Evolutionary conservation across 1,284 basidiomycete species (phyloP).

Genomic region (Golubevia sp.): DNA sequence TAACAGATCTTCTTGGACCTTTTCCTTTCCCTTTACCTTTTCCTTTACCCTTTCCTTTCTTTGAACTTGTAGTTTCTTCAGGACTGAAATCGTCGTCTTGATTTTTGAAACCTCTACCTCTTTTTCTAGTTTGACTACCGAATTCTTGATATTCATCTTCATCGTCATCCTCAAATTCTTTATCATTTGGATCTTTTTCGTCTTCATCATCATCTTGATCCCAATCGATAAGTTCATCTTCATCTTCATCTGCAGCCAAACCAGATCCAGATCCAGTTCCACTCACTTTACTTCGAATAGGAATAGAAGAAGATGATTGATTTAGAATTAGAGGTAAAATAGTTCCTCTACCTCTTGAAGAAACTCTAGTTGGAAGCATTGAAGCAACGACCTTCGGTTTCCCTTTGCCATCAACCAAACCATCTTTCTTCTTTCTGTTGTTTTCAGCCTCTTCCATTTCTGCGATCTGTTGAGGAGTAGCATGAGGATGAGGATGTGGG

Average conservation of each 20-base stretch:
- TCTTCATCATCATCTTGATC: slow-evolving; percentile 26
- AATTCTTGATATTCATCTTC: no score
- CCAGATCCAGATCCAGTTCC: neutral
- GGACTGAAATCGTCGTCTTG: neutral
- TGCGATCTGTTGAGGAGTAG: neutral
- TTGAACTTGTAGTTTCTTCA: slow-evolving; percentile 3
- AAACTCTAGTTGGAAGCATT: neutral
- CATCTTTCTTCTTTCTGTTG: no score
- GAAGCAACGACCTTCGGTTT: no score
- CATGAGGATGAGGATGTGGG: neutral
- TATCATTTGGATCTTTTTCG: slow-evolving; percentile 19
- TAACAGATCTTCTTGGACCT: neutral
- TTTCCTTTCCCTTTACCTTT: slow-evolving; percentile 1
- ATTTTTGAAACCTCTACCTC: no score
- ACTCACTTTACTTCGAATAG: neutral
- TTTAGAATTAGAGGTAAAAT: neutral
- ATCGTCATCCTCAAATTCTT: slow-evolving; percentile 18
- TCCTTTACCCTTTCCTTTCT: slow-evolving; percentile 5
- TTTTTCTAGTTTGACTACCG: no score
- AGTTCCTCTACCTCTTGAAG: neutral
- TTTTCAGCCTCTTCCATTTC: no score
- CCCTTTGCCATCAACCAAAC: neutral
- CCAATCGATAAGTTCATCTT: slow-evolving; percentile 17
- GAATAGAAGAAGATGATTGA: slow-evolving; percentile 6
- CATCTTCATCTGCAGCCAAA: slow-evolving; percentile 10